These are phyloP conservation scores for Nidularia pulvinata DNA, from an alignment of 768 basidiomycete species.

Conservation along the genomic window DNA sequence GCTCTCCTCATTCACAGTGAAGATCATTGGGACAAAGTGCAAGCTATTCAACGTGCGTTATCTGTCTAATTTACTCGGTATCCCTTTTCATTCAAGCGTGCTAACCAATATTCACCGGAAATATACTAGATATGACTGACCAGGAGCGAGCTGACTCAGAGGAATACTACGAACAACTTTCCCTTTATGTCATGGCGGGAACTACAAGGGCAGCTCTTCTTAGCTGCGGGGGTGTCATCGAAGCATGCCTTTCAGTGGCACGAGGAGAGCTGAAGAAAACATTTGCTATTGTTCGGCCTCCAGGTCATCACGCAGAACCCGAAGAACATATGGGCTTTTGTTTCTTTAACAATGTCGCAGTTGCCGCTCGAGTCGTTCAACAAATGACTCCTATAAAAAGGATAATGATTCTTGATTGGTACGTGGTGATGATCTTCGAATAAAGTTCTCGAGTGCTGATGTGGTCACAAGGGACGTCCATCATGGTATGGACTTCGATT, in stretches of 20 bases:
- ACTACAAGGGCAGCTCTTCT: slow-evolving; percentile 86
- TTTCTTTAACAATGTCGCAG: slow-evolving; percentile 98
- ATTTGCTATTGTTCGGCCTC: slow-evolving; percentile 95
- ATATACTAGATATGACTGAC: slow-evolving; percentile 61
- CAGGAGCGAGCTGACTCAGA: slow-evolving; percentile 78
- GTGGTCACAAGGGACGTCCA: slow-evolving; percentile 82
- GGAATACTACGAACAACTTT: slow-evolving; percentile 86
- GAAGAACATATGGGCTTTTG: slow-evolving; percentile 99
- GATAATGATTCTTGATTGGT: slow-evolving; percentile 97
- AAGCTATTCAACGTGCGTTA: slow-evolving; percentile 75
- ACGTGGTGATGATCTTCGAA: slow-evolving; percentile 22
- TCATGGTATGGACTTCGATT: slow-evolving; percentile 57
- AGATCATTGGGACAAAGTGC: slow-evolving; percentile 91
- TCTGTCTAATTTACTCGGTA: slow-evolving; percentile 5
- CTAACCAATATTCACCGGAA: slow-evolving; percentile 1
- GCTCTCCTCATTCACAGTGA: slow-evolving; percentile 88
- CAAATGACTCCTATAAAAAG: slow-evolving; percentile 68
- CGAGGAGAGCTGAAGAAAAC: slow-evolving; percentile 78
- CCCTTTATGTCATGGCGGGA: slow-evolving; percentile 86
- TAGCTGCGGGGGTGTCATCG: slow-evolving; percentile 95
- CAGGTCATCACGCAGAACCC: slow-evolving; percentile 98
- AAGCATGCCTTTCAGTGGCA: slow-evolving; percentile 86
- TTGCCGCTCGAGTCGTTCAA: slow-evolving; percentile 85
- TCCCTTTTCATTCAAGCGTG: not conserved
- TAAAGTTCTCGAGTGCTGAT: not conserved